Evolutionary conservation across 1,284 basidiomycete species (phyloP), one percentile per base, ranked within the genome.

Genomic region (Trichosporon asahii): DNA sequence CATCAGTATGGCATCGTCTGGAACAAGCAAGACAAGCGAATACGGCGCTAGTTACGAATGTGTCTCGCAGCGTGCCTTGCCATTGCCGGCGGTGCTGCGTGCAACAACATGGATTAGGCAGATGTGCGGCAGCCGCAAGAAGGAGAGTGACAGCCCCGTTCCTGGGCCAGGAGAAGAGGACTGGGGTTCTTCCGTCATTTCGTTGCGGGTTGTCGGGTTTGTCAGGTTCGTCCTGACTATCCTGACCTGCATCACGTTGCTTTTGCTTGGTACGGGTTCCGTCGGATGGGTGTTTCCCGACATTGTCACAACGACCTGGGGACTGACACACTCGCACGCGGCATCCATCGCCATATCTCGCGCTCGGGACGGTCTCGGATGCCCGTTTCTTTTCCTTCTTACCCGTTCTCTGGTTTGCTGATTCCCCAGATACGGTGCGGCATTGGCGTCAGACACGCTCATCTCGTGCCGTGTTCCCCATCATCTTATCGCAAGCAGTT

Each of bases 371-470:
- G 49, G 49, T 25, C 49, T 53, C 21, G 12, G 23, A 53, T 23
- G 49, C n/a, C 49, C 49, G 49, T 53, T 25, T 25, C 49, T 53
- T 53, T 53, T 53, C 49, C 49, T 53, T 53, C n/a, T 49, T 44
- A n/a, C 40, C 40, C 18, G 40, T n/a, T 44, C 40, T 44, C 35
- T 44, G 18, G 18, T 44, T 9, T n/a, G 40, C 18, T 18, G 40
- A n/a, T n/a, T 44, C 40, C 40, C 12, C 18, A 44, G 40, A 44
- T 44, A 44, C 6, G 35, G 35, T 37, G 40, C 40, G 11, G 15
- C 11, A 40, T 18, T 14, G 15, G 37, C n/a, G 12, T 12, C 37
- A 8, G 40, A 44, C 40, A n/a, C 40, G 40, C 40, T 44, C 18
- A 44, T 44, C 40, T 6, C 8, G 18, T 44, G 11, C 40, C 40